Evolutionary conservation across 345 rosid genomes (phyloP).

Genomic region (Populus deltoides): DNA sequence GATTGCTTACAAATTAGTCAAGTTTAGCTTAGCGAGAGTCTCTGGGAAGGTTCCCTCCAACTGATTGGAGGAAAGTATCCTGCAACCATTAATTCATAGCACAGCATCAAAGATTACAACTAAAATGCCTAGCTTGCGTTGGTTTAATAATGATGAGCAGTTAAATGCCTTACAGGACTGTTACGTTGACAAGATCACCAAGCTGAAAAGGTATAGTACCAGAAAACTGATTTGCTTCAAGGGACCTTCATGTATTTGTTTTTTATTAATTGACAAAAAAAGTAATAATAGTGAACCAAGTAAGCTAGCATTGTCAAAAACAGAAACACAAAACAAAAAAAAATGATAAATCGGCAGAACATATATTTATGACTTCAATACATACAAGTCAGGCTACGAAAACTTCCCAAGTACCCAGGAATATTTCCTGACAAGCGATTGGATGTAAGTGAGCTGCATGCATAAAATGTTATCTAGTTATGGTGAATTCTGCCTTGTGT

Average conservation of each 20-base stretch:
- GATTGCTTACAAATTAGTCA: neutral
- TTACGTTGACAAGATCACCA: constrained; percentile 18
- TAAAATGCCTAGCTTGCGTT: too few species aligned
- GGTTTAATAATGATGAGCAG: too few species aligned
- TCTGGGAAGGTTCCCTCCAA: neutral
- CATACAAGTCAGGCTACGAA: constrained; percentile 14
- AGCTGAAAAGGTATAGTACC: constrained; percentile 16
- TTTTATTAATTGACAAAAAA: too few species aligned
- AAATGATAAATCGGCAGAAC: too few species aligned
- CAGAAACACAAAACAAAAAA: too few species aligned
- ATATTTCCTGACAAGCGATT: constrained; percentile 13
- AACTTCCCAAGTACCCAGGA: constrained; percentile 5
- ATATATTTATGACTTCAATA: neutral
- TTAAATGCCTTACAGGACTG: neutral
- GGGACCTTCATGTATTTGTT: constrained; percentile 5
- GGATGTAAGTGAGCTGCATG: constrained; percentile 11
- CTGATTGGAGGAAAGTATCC: neutral
- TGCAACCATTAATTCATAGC: neutral
- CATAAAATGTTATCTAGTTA: too few species aligned
- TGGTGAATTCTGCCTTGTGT: neutral
- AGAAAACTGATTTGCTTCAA: constrained; percentile 17
- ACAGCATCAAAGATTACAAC: neutral
- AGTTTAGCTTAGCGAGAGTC: neutral
- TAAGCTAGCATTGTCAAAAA: neutral
- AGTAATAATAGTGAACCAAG: neutral